Evolutionary conservation across 495 filamentous ascomycete genomes (phyloP), one percentile per base, ranked within the genome.

Genomic region (Annulohypoxylon bovei): DNA sequence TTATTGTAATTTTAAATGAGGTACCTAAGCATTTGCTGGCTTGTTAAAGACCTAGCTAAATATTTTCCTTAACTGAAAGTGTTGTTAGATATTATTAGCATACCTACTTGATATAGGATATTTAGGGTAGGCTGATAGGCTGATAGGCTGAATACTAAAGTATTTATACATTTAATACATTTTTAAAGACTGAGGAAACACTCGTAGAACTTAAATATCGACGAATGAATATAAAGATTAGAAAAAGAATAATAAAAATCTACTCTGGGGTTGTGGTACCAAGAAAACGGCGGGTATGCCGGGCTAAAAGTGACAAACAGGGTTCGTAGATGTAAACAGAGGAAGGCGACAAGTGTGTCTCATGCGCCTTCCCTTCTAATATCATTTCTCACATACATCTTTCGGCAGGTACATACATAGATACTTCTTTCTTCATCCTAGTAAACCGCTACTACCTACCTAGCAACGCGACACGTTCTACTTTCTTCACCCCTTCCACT

Each of bases 291-390:
- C 18, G 44, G 59, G 6, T 40, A 42, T 37, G 6, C 28, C 22
- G 30, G 62, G 47, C 57, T 52, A 66, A 47, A 65, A 27, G 46
- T 62, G 20, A 28, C 28, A 63, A 44, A 50, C 69, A 67, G 69
- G 69, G 69, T 72, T 72, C 46, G 12, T 61, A 23, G 59, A 50
- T 72, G 69, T 72, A 72, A 71, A 71, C 68, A 71, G 25, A 62
- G 40, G 39, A 25, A 66, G 39, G 28, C 57, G 44, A 67, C 33
- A 62, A 44, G 42, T 40, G 28, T 58, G 68, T 71, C 53, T 67
- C 63, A 67, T 56, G 30, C 49, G 63, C 58, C 49, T 71, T 57
- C 62, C 37, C 20, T 47, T 60, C 60, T 65, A 60, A 67, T 67
- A 42, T 20, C 39, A 58, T 33, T 65, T 39, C 40, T 44, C 23